Percentiles rank a stretch among this genome's conserved stretches.
These are phyloP conservation scores for Barnettozyma botsteinii DNA, from an alignment of 805 yeast genomes.

Conservation along the genomic window DNA sequence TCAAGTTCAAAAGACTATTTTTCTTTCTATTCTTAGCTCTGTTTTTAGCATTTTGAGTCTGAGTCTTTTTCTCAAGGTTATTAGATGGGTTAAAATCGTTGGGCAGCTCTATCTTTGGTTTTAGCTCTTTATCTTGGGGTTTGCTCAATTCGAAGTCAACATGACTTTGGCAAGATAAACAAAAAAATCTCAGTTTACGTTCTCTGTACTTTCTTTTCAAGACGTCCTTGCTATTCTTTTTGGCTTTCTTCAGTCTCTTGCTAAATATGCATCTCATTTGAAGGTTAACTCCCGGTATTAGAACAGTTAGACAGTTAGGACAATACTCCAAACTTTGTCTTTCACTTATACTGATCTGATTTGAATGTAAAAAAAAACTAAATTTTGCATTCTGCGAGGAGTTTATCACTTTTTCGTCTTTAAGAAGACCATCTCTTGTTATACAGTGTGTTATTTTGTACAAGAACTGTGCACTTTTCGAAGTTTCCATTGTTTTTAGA, in stretches of 20 bases:
- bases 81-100: background rate
- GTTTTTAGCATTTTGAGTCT: conserved; percentile 27
- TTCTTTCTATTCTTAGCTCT: conserved; percentile 43
- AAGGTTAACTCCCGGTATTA: conserved; percentile 28
- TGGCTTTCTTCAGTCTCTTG: conserved; percentile 3
- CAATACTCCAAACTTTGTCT: conserved; percentile 18
- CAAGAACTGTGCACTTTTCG: conserved; percentile 12
- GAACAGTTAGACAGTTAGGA: conserved; percentile 22
- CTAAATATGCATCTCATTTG: conserved; percentile 17
- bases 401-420: conserved; percentile 9
- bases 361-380: conserved; percentile 25
- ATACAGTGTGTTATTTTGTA: conserved; percentile 16
- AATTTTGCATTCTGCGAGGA: conserved; percentile 26
- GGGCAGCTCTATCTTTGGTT: background rate
- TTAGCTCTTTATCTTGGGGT: conserved; percentile 7
- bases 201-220: conserved; percentile 12
- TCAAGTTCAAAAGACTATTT: conserved; percentile 36
- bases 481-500: background rate
- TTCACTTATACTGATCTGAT: conserved; percentile 22
- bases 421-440: background rate
- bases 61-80: too few species aligned
- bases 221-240: background rate
- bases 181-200: conserved; percentile 21
- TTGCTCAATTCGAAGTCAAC: conserved; percentile 14
- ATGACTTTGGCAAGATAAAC: conserved; percentile 25